Evolutionary conservation across 257 asterid genomes (phyloP).

Genomic region (Scutellaria baicalensis): DNA sequence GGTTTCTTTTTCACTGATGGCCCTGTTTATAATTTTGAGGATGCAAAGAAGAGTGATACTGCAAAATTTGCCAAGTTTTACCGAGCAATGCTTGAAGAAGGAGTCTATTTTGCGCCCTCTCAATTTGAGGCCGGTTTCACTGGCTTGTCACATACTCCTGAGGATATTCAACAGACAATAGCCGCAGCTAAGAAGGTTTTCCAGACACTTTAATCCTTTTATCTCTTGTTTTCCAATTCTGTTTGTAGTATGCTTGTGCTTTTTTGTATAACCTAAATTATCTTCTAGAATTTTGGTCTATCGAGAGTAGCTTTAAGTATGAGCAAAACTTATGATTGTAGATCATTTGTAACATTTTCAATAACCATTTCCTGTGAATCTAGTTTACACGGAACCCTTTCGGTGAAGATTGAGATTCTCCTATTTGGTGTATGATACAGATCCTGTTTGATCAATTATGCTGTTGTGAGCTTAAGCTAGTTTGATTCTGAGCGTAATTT

Average conservation of each 20-base stretch:
- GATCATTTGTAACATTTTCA: conserved; percentile 6
- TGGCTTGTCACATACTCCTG: conserved; percentile 71
- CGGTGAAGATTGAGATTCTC: not conserved
- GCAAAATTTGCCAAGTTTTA: conserved; percentile 69
- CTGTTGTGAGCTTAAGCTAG: too few species aligned
- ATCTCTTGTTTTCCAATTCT: not conserved
- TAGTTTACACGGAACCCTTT: not conserved
- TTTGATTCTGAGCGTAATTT: too few species aligned
- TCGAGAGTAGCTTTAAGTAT: conserved; percentile 13
- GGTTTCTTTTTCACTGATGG: conserved; percentile 93
- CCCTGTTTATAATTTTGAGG: conserved; percentile 71
- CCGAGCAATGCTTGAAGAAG: conserved; percentile 92
- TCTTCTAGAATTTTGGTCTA: conserved; percentile 15
- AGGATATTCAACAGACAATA: conserved; percentile 73
- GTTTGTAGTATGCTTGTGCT: conserved; percentile 14
- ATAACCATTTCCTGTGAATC: not conserved
- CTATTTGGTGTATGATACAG: not conserved
- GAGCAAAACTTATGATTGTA: conserved; percentile 9
- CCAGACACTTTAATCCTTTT: conserved; percentile 29
- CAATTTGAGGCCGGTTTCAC: conserved; percentile 99
- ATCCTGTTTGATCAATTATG: too few species aligned
- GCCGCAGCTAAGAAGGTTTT: conserved; percentile 91
- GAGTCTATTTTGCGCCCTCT: conserved; percentile 92
- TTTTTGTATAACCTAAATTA: conserved; percentile 15
- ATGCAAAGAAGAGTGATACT: conserved; percentile 91